phyloP scores from a whole-genome alignment of 1,284 basidiomycete genomes.

The Cutaneotrichosporon sp. region DNA sequence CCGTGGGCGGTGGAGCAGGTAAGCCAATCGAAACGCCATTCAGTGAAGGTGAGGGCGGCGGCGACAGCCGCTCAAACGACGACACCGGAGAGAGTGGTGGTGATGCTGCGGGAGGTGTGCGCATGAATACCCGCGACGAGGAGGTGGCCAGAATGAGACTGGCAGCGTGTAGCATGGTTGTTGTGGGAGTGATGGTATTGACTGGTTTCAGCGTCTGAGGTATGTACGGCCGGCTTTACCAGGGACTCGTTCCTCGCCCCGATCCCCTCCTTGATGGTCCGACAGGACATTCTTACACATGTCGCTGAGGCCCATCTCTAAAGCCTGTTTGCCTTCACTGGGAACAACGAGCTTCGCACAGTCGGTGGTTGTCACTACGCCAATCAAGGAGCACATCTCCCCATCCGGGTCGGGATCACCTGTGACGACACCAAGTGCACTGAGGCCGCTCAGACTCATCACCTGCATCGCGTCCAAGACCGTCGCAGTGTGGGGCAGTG shows the following conservation, averaged over 20 bases:
- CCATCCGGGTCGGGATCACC: conserved; percentile 14
- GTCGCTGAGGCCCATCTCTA: conserved; percentile 32
- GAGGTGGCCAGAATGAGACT: conserved; percentile 38
- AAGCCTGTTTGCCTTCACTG: conserved; percentile 31
- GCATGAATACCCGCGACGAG: conserved; percentile 35
- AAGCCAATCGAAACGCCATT: conserved; percentile 21
- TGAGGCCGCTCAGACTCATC: conserved; percentile 32
- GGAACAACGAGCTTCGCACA: conserved; percentile 36
- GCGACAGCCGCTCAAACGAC: conserved; percentile 19
- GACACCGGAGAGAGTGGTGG: conserved; percentile 31
- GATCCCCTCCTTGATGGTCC: conserved; percentile 24
- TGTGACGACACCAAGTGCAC: conserved; percentile 32
- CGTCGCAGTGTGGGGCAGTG: conserved; percentile 24
- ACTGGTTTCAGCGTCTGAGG: conserved; percentile 23
- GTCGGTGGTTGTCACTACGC: conserved; percentile 28
- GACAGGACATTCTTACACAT: conserved; percentile 31
- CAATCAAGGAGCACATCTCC: conserved; percentile 19
- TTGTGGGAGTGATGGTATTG: conserved; percentile 30
- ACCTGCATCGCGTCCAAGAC: conserved; percentile 43
- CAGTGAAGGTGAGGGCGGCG: conserved; percentile 16
- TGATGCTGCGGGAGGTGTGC: conserved; percentile 15
- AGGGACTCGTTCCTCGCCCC: conserved; percentile 37
- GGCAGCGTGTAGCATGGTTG: conserved; percentile 31
- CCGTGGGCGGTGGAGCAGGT: conserved; percentile 27
- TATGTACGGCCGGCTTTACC: conserved; percentile 17